Conservation (phyloP, 495 filamentous ascomycete species). For the Pseudevernia furfuracea region DNA sequence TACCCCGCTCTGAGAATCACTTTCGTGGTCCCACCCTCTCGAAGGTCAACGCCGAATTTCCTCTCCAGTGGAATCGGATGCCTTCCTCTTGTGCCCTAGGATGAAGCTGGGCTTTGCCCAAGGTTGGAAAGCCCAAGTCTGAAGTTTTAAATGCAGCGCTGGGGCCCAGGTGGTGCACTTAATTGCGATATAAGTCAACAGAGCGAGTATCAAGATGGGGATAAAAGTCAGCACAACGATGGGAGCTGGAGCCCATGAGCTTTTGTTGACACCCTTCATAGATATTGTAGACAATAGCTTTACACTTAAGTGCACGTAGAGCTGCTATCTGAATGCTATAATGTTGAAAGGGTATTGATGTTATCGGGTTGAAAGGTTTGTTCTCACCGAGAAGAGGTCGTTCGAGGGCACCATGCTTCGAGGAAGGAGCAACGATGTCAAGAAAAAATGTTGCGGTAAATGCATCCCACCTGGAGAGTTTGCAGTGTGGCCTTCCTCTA, state of each 20-base stretch:
- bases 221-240: conserved; percentile 48
- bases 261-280: conserved; percentile 15
- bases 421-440: not conserved
- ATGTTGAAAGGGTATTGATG: conserved; percentile 13
- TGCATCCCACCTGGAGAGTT: not conserved
- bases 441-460: not conserved
- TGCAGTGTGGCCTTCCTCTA: not conserved
- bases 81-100: conserved; percentile 22
- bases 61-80: conserved; percentile 10
- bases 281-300: not conserved
- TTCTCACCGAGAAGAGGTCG: not conserved
- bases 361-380: not conserved
- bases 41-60: not conserved
- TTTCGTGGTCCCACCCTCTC: not conserved
- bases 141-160: conserved; percentile 10
- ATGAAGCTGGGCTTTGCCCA: conserved; percentile 7
- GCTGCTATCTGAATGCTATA: conserved; percentile 10
- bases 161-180: conserved; percentile 33
- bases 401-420: not conserved
- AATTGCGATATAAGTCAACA: conserved; percentile 40
- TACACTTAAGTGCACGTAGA: conserved; percentile 11
- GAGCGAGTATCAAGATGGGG: conserved; percentile 43
- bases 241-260: conserved; percentile 35
- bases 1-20: not conserved
- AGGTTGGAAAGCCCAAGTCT: conserved; percentile 8